A percentile compares a stretch with the other conserved stretches of the same genome.
These are phyloP conservation scores for Yamadazyma trypodendri DNA, from an alignment of 1,139 yeast genomes.

Conservation along the genomic window DNA sequence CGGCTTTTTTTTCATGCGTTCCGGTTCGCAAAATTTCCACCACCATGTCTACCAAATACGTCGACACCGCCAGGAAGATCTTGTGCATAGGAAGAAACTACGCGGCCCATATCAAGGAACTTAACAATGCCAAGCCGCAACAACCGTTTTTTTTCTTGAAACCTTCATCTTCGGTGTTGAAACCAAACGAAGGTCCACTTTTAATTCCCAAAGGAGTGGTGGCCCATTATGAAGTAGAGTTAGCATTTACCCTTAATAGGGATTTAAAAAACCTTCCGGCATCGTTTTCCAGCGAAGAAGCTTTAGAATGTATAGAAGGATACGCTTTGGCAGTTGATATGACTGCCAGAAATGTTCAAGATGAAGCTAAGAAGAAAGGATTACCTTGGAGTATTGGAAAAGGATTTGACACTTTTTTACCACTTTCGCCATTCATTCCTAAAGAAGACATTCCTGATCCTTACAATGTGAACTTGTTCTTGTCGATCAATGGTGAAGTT, in stretches of 20 bases:
- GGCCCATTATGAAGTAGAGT: constrained; percentile 91
- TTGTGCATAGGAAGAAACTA: constrained; percentile 95
- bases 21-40: neutral
- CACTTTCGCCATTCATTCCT: constrained; percentile 70
- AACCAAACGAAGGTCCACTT: constrained; percentile 70
- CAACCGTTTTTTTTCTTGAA: constrained; percentile 91
- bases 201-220: constrained; percentile 76
- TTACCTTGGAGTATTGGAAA: constrained; percentile 96
- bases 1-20: neutral
- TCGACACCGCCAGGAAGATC: constrained; percentile 71
- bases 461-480: constrained; percentile 62
- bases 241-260: constrained; percentile 74
- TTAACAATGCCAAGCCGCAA: constrained; percentile 74
- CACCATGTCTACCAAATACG: constrained; percentile 57
- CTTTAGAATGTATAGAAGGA: constrained; percentile 75
- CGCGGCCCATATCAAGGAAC: constrained; percentile 89
- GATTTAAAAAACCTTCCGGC: constrained; percentile 62
- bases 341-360: constrained; percentile 95
- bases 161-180: constrained; percentile 68
- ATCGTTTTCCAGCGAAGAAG: constrained; percentile 61
- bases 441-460: constrained; percentile 70
- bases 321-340: constrained; percentile 88
- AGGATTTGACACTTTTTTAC: constrained; percentile 94
- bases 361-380: constrained; percentile 90
- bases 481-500: constrained; percentile 67